phyloP scores from a whole-genome alignment of 2,329 filamentous ascomycete species.

The Pseudocercospora eumusae region DNA sequence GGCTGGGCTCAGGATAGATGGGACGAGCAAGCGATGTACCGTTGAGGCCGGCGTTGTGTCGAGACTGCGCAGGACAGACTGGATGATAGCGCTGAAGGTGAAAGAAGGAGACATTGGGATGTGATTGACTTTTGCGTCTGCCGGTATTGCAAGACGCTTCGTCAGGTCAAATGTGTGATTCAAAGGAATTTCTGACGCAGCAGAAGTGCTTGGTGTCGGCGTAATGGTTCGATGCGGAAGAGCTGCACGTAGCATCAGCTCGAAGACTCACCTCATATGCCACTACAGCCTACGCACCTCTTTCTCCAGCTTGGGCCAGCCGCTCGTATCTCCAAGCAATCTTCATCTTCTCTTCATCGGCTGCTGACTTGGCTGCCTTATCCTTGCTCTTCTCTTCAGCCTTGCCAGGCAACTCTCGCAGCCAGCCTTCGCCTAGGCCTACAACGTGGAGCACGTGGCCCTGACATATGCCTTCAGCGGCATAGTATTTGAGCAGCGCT shows the following conservation, averaged over 20 bases:
- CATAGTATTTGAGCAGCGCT: constrained; percentile 81
- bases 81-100: constrained; percentile 66
- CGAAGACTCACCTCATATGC: constrained; percentile 29
- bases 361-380: constrained; percentile 43
- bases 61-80: constrained; percentile 58
- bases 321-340: constrained; percentile 98
- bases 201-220: constrained; percentile 12
- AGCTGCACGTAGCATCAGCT: constrained; percentile 35
- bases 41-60: constrained; percentile 59
- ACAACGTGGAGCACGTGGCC: constrained; percentile 86
- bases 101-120: constrained; percentile 65
- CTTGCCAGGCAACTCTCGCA: constrained; percentile 77
- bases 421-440: constrained; percentile 77
- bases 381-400: constrained; percentile 45
- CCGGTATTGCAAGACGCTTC: constrained; percentile 49
- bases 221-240: constrained; percentile 32
- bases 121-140: constrained; percentile 46
- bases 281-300: constrained; percentile 56
- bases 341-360: constrained; percentile 80
- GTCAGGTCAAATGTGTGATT: constrained; percentile 57
- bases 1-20: constrained; percentile 81
- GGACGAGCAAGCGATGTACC: constrained; percentile 82
- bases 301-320: constrained; percentile 68
- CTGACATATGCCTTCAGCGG: constrained; percentile 88
- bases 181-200: constrained; percentile 42